These are phyloP conservation scores for Leccinum barrowsii DNA, from an alignment of 768 basidiomycete genomes.

Conservation along the genomic window DNA sequence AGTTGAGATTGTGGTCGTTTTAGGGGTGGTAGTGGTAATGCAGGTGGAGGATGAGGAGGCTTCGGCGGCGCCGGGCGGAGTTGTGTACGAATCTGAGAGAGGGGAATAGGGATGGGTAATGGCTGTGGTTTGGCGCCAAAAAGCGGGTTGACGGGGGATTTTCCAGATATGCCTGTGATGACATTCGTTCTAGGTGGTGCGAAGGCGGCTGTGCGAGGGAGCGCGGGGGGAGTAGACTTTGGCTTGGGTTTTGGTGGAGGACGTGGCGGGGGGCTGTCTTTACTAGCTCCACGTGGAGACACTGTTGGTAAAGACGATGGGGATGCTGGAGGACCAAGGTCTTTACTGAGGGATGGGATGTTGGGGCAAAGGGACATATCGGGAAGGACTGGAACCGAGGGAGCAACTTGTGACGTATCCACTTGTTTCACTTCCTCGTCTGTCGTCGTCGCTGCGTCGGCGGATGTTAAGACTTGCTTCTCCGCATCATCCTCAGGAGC, in stretches of 20 bases:
- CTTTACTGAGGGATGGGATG: slow-evolving; percentile 12
- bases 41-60: slow-evolving; percentile 17
- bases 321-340: slow-evolving; percentile 3
- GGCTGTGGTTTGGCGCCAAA: slow-evolving; percentile 25
- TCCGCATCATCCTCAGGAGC: background rate
- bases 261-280: slow-evolving; percentile 18
- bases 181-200: slow-evolving; percentile 17
- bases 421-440: background rate
- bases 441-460: background rate
- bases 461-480: background rate
- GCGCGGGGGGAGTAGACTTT: slow-evolving; percentile 12
- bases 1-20: slow-evolving; percentile 16
- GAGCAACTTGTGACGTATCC: background rate
- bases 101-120: slow-evolving; percentile 26
- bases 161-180: slow-evolving; percentile 22
- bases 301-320: slow-evolving; percentile 1
- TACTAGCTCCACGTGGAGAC: slow-evolving; percentile 5
- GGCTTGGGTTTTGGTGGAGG: slow-evolving; percentile 23
- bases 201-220: slow-evolving; percentile 6
- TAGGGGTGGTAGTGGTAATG: slow-evolving; percentile 22
- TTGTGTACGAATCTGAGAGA: slow-evolving; percentile 27
- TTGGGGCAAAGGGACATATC: slow-evolving; percentile 12
- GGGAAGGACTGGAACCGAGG: slow-evolving; percentile 9
- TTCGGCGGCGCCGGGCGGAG: slow-evolving; percentile 28
- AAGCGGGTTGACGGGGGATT: slow-evolving; percentile 22